A percentile compares a stretch with the other conserved stretches of the same genome.
Conservation (phyloP, 1,284 basidiomycete genomes). For the Cryptococcus depauperatus region DNA sequence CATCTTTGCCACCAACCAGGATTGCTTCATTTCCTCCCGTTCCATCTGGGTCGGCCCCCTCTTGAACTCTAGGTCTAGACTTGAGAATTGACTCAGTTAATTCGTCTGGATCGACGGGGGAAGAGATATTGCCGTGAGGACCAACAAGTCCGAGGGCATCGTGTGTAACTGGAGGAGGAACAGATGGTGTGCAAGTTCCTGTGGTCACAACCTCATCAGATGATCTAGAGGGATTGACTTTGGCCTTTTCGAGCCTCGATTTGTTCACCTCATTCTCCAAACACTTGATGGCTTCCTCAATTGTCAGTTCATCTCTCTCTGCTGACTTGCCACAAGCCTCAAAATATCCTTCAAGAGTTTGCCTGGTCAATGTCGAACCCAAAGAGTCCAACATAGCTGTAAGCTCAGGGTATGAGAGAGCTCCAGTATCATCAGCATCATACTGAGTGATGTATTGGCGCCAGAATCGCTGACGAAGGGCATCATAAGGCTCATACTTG, state of each 20-base stretch:
- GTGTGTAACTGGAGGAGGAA: constrained; percentile 23
- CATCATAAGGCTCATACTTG: constrained; percentile 89
- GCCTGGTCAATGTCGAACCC: constrained; percentile 76
- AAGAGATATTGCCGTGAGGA: constrained; percentile 22
- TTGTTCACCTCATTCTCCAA: constrained; percentile 67
- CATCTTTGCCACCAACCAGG: neutral
- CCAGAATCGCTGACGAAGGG: constrained; percentile 87
- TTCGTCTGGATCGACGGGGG: constrained; percentile 31
- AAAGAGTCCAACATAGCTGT: constrained; percentile 96
- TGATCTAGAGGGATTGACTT: constrained; percentile 17
- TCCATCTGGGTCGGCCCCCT: constrained; percentile 4
- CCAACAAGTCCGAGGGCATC: constrained; percentile 33
- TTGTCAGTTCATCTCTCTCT: constrained; percentile 61
- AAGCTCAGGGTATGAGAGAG: constrained; percentile 75
- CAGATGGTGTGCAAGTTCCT: constrained; percentile 19
- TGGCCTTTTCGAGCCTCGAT: constrained; percentile 60
- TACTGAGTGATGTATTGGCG: constrained; percentile 81
- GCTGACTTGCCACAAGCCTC: constrained; percentile 60
- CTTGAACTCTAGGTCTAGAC: constrained; percentile 17
- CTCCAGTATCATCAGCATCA: constrained; percentile 75
- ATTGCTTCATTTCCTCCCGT: constrained; percentile 24
- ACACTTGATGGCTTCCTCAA: constrained; percentile 69
- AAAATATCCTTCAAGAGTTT: constrained; percentile 77
- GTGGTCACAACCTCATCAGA: constrained; percentile 11
- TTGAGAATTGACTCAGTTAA: constrained; percentile 29